These are phyloP conservation scores for Filobasidium uniguttulatum DNA, from an alignment of 1,284 basidiomycete species.

Conservation along the genomic window DNA sequence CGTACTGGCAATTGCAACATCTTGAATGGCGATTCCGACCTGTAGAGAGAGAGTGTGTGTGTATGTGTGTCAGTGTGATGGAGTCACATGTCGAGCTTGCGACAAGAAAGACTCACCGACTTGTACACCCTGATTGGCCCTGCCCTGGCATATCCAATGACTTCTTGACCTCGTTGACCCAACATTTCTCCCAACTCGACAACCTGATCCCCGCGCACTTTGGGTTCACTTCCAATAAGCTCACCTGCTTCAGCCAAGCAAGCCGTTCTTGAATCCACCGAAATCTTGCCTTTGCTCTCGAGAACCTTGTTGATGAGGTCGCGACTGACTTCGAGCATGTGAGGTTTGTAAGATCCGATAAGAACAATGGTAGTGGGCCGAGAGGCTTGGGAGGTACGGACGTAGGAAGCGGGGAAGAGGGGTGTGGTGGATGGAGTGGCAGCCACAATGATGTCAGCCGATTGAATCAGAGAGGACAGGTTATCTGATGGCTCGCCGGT, in stretches of 20 bases:
- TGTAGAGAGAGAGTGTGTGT: conserved; percentile 10
- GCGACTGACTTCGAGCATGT: conserved; percentile 60
- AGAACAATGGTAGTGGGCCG: conserved; percentile 51
- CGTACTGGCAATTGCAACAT: conserved; percentile 34
- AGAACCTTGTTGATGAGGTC: conserved; percentile 45
- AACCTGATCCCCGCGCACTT: conserved; percentile 24
- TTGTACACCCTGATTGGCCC: conserved; percentile 34
- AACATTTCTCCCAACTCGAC: conserved; percentile 26
- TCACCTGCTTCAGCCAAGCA: conserved; percentile 65
- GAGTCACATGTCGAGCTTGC: not conserved
- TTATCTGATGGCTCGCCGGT: not conserved
- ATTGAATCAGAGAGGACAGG: conserved; percentile 16
- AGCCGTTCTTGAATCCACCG: conserved; percentile 60
- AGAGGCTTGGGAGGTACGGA: conserved; percentile 40
- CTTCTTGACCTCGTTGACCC: not conserved
- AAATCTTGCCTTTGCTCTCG: conserved; percentile 30
- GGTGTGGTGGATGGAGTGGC: conserved; percentile 59
- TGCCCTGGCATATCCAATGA: not conserved
- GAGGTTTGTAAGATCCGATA: conserved; percentile 67
- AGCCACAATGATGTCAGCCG: conserved; percentile 40
- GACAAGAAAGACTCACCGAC: conserved; percentile 21
- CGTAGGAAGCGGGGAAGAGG: conserved; percentile 43
- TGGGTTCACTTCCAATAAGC: conserved; percentile 44
- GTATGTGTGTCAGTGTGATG: not conserved
- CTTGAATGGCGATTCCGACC: conserved; percentile 37